Base-by-base conservation (phyloP, 1,284 basidiomycete species). In the Psilocybe mexicana region DNA sequence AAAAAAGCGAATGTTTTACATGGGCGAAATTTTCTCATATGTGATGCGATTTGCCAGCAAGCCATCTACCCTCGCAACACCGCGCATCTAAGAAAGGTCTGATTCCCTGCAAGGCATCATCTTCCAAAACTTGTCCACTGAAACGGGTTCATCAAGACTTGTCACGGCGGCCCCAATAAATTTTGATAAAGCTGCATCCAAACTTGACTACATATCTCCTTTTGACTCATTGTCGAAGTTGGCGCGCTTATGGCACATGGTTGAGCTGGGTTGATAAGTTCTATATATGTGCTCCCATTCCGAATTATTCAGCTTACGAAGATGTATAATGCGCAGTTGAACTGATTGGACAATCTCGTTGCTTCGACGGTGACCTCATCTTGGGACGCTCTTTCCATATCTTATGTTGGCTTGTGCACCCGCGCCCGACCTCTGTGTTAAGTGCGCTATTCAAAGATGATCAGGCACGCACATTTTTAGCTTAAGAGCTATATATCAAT, bases 241-340 rank as follows among this genome's bases (percentile, higher is more conserved):
- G 55, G 56, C 55, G 60, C 55, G 59, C 57, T 62, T 61, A 62
- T 61, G 56, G 59, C 57, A 59, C 61, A 64, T 62, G 57, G 61
- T 56, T 45, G 43, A 42, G 51, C 24, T 45, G 43, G 46, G 51
- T 26, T 43, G 50, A 47, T 59, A 58, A 54, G 52, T 52, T 45
- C 54, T 62, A 62, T 59, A 60, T 61, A 42, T 58, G 54, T 28
- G 7, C 6, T 2, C 30, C n/a, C 30, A 30, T 10, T 33, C 36
- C 35, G 30, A 55, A 43, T 50, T 51, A 36, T 51, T 44, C 35
- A 58, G 58, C 58, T 60, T 57, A 57, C 54, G 54, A 59, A 57
- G 59, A 61, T 62, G 46, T 58, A 62, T 58, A 49, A 55, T 61
- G 62, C 62, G 60, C 60, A 61, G 59, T 63, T 57, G 2, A 12